Conservation (phyloP, 208 protist genomes). For the Leptomonas pyrrhocoris region DNA sequence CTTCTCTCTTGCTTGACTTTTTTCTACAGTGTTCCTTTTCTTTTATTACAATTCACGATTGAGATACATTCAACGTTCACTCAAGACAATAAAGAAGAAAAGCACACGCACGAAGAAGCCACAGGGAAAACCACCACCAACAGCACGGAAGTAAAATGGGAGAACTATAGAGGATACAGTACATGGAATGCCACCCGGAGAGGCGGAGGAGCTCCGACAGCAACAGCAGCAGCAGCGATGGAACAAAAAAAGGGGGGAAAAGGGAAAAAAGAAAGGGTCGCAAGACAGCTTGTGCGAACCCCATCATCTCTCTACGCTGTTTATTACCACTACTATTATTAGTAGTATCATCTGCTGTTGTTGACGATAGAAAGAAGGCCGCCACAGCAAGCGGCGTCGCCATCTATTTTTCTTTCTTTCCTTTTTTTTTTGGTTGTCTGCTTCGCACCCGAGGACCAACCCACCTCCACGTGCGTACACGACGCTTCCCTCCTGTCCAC, state of each 20-base stretch:
- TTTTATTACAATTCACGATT: background rate
- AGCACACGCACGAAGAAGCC: too few relatives aligned
- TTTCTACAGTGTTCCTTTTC: background rate
- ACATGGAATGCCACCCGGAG: too few relatives aligned
- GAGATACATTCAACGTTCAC: conserved; percentile 17
- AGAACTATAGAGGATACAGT: background rate
- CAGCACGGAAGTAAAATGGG: background rate
- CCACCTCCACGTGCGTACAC: too few relatives aligned
- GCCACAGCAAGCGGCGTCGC: background rate
- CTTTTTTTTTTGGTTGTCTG: background rate
- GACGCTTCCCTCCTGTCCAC: background rate
- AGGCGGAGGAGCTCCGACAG: too few relatives aligned
- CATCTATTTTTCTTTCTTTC: background rate
- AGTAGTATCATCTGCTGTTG: too few relatives aligned
- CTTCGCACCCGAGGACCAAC: too few relatives aligned
- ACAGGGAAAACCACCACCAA: background rate
- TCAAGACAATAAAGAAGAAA: conserved; percentile 1
- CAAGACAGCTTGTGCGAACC: too few relatives aligned
- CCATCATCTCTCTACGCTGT: too few relatives aligned
- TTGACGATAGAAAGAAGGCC: background rate
- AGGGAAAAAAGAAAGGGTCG: too few relatives aligned
- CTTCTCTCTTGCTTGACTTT: too few relatives aligned
- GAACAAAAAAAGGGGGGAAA: background rate
- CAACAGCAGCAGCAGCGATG: background rate
- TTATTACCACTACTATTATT: too few relatives aligned